Conservation (phyloP, 208 protist genomes). For the Leishmania tropica region DNA sequence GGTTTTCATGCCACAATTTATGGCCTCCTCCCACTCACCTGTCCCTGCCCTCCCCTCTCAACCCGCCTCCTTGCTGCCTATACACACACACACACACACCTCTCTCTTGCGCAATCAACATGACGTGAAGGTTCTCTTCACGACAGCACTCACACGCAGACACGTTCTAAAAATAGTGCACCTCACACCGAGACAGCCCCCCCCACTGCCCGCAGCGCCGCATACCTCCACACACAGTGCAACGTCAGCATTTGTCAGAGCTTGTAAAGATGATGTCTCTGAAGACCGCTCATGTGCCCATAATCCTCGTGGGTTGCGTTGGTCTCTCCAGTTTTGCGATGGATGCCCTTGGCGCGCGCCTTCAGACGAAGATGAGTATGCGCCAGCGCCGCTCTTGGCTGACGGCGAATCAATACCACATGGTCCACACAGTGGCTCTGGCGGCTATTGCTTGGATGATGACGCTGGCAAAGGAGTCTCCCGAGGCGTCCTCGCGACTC, state of each 20-base stretch:
- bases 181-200: not conserved
- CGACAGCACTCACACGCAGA: not conserved
- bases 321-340: slow-evolving; percentile 40
- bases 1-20: not conserved
- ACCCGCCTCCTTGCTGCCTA: not conserved
- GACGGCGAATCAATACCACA: slow-evolving; percentile 59
- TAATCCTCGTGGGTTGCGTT: slow-evolving; percentile 35
- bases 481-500: slow-evolving; percentile 36
- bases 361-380: slow-evolving; percentile 37
- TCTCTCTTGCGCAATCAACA: not conserved
- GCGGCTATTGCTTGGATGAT: slow-evolving; percentile 39
- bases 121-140: not conserved
- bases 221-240: not conserved
- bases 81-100: not conserved
- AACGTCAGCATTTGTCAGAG: not conserved
- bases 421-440: slow-evolving; percentile 45
- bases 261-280: slow-evolving; percentile 8
- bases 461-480: slow-evolving; percentile 24
- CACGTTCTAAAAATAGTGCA: not conserved
- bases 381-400: slow-evolving; percentile 50
- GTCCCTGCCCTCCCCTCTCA: not conserved
- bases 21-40: not conserved
- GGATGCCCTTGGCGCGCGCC: slow-evolving; percentile 25
- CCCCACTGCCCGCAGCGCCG: not conserved
- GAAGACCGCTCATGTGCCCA: slow-evolving; percentile 27